Conservation (phyloP, 2,329 filamentous ascomycete genomes). For the Cladobotryum protrusum region DNA sequence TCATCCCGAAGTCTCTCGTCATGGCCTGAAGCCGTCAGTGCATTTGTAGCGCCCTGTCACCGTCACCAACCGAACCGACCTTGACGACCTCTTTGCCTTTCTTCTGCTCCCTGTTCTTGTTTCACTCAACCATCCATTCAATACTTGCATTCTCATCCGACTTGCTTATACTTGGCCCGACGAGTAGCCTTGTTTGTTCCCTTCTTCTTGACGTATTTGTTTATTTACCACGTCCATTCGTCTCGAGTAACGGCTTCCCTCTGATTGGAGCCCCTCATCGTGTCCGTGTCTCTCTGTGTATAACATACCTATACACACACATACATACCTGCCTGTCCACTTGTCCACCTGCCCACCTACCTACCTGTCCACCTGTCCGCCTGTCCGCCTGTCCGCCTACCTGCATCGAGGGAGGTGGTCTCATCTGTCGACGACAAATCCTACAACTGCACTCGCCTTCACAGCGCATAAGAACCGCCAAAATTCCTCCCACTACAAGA, state of each 20-base stretch:
- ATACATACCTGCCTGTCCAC: neutral
- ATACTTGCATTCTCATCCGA: neutral
- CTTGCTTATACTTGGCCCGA: neutral
- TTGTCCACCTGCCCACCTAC: too few species aligned
- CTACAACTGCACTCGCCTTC: neutral
- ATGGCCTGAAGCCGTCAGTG: constrained; percentile 11
- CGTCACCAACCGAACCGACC: too few species aligned
- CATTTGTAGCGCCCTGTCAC: neutral
- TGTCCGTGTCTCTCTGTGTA: neutral
- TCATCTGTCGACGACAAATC: too few species aligned
- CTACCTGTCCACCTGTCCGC: constrained; percentile 2
- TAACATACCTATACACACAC: neutral
- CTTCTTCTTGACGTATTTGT: neutral
- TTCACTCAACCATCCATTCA: neutral
- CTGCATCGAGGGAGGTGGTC: neutral
- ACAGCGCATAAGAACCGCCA: constrained; percentile 31
- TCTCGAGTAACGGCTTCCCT: too few species aligned
- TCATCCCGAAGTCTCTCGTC: constrained; percentile 6
- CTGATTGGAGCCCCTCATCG: constrained; percentile 9
- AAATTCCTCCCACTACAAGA: constrained; percentile 53
- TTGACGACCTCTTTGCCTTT: constrained; percentile 1
- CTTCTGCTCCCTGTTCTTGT: neutral
- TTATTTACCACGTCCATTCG: neutral
- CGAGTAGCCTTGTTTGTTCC: neutral
- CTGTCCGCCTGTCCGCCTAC: too few species aligned